Conservation (phyloP, 371 early-diverging fungal species). For the Encephalitozoon hellem region DNA sequence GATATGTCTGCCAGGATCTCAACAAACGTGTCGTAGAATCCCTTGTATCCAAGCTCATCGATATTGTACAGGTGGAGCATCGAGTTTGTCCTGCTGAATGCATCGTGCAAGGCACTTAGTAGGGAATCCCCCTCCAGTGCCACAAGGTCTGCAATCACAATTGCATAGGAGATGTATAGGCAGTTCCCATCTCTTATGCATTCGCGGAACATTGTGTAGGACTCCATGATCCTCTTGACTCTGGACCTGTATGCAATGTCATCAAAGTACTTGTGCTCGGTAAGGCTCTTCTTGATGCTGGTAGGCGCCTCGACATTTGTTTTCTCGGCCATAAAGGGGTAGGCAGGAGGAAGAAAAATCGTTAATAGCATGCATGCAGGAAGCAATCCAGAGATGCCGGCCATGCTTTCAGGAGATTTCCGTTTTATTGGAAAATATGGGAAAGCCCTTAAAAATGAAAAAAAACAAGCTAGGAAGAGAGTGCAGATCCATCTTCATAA, state of each 20-base stretch:
- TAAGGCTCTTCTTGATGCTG: neutral
- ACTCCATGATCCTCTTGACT: neutral
- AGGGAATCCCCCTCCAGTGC: neutral
- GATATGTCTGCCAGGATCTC: neutral
- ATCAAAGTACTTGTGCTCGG: neutral
- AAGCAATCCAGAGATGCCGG: neutral
- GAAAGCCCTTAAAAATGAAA: conserved; percentile 9
- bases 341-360: neutral
- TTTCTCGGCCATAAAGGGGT: neutral
- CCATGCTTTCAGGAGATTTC: neutral
- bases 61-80: neutral
- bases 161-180: conserved; percentile 4
- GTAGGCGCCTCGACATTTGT: neutral
- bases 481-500: conserved; percentile 16
- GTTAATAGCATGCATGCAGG: neutral
- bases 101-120: neutral
- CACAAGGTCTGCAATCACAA: neutral
- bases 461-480: neutral
- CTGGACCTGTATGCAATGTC: neutral
- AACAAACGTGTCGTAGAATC: conserved; percentile 10
- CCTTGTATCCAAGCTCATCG: conserved; percentile 3
- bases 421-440: neutral
- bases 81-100: neutral
- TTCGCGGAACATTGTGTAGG: neutral
- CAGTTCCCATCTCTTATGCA: conserved; percentile 25